Base-by-base conservation (phyloP, 257 asterid genomes). In the Solanum bulbocastanum region DNA sequence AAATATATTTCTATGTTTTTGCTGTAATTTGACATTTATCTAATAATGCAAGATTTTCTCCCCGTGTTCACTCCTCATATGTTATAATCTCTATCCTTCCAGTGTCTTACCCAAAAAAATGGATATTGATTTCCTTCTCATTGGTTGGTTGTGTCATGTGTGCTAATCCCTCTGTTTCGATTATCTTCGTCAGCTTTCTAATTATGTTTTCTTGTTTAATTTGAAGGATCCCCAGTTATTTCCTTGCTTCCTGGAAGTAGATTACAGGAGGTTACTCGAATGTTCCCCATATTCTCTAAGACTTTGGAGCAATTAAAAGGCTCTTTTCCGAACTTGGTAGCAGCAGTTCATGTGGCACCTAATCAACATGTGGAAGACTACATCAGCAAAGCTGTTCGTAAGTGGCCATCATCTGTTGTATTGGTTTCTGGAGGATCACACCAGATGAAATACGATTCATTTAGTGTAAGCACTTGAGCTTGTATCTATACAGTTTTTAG, bases 201-300 rank as follows among this genome's bases (percentile, higher is more conserved):
- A 81, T 81, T 79, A 49, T 79, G 39, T 27, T 37, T 14, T 32
- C 62, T 60, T 20, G 27, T 25, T 88, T 84, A 66, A 52, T 87
- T 88, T 89, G 88, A 89, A 96, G 99, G 94, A 84, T 94, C 98
- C 20, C 94, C 92, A 15, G 81, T 96, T 87, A 91, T 97, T 68
- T 93, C 98, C 72, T 90, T 97, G 92, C 98, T 96, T 86, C 98
- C 99, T 83, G 99, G 99, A 92, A 97, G 99, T 92, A 94, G 99
- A 90, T 91, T 94, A 83, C 99, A 96, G 90, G 99, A 97, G 93
- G 99, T 96, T 68, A 91, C 91, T 33, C 94, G 98, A 72, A 97
- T 97, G 98, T 94, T 97, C 87, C 89, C 98, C 46, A 92, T 97
- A 90, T 96, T 92, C 89, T 88, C 93, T 39, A 86, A 89, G 86